Percentiles rank a stretch among this genome's conserved stretches.
Conservation (phyloP, 495 filamentous ascomycete genomes). For the Lichina pygmaea region DNA sequence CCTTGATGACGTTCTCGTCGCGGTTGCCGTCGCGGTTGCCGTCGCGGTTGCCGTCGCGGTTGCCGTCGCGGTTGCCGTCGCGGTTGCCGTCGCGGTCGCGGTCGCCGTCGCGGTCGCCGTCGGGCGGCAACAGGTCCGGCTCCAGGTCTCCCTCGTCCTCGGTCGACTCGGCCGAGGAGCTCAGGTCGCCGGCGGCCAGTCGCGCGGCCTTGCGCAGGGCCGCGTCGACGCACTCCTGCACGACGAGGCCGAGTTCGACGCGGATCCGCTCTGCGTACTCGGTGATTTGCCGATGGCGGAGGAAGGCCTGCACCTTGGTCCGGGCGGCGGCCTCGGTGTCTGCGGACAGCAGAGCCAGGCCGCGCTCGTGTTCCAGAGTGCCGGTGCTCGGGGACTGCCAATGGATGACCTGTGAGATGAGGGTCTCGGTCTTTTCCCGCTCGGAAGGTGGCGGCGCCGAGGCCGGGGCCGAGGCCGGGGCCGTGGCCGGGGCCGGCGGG, state of each 20-base stretch:
- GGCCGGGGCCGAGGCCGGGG: background rate
- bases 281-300: constrained; percentile 73
- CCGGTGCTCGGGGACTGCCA: constrained; percentile 86
- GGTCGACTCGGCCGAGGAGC: constrained; percentile 32
- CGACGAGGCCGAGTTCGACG: constrained; percentile 67
- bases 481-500: background rate
- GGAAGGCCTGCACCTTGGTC: constrained; percentile 74
- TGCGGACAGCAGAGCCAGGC: constrained; percentile 57
- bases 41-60: constrained; percentile 18
- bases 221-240: constrained; percentile 82
- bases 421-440: constrained; percentile 82
- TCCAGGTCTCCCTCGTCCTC: constrained; percentile 13
- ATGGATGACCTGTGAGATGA: constrained; percentile 74
- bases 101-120: constrained; percentile 18
- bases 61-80: constrained; percentile 7
- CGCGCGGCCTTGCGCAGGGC: constrained; percentile 74
- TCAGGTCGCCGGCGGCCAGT: constrained; percentile 63
- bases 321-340: constrained; percentile 65
- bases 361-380: constrained; percentile 83
- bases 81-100: constrained; percentile 1
- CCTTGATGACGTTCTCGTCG: background rate
- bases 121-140: constrained; percentile 8
- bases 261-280: constrained; percentile 93
- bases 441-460: constrained; percentile 51
- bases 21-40: constrained; percentile 7